Conservation (phyloP, 2,329 filamentous ascomycete species). For the Xylariaceae sp. region DNA sequence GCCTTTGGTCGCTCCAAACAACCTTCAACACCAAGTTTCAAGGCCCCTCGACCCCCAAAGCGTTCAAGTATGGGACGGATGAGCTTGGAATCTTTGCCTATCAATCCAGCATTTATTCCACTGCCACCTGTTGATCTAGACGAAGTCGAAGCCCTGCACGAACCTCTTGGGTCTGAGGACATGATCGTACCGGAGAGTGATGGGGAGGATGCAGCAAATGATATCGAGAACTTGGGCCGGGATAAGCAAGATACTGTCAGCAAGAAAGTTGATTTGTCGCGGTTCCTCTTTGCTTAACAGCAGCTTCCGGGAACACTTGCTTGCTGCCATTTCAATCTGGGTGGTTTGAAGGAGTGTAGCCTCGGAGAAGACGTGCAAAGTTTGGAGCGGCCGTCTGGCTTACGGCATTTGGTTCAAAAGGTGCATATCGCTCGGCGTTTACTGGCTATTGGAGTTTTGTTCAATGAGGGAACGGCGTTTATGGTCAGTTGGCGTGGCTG, state of each 20-base stretch:
- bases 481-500: too few relatives aligned
- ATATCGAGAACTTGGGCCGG: constrained; percentile 17
- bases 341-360: too few relatives aligned
- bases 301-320: background rate
- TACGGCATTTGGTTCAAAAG: background rate
- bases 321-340: too few relatives aligned
- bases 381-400: too few relatives aligned
- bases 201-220: constrained; percentile 21
- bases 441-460: background rate
- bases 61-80: constrained; percentile 19
- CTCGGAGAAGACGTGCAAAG: background rate
- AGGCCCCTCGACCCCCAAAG: constrained; percentile 16
- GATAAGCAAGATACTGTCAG: constrained; percentile 15
- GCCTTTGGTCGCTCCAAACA: constrained; percentile 34
- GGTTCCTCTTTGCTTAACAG: constrained; percentile 37
- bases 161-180: constrained; percentile 50
- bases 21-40: constrained; percentile 20
- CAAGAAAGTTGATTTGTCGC: constrained; percentile 42
- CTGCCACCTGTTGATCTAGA: constrained; percentile 50
- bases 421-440: constrained; percentile 18
- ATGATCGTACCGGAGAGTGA: constrained; percentile 50
- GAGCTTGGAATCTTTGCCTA: constrained; percentile 33
- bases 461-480: background rate
- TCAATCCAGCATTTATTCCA: constrained; percentile 52
- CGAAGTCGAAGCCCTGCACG: constrained; percentile 50